Base-by-base conservation (phyloP, 352 stramenopile genomes). In the Phytophthora palmivora region DNA sequence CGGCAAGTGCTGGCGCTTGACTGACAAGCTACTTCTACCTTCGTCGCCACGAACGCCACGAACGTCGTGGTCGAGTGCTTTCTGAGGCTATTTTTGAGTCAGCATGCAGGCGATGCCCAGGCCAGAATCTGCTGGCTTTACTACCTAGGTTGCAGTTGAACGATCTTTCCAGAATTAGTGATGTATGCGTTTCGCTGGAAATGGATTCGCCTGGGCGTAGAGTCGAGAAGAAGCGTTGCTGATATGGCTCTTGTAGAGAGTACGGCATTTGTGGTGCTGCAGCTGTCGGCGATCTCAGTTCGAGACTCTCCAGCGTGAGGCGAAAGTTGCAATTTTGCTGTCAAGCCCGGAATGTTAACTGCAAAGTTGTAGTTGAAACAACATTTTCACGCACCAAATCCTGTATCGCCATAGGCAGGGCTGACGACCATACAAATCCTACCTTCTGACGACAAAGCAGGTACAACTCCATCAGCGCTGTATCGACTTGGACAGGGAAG, bases 331-430 rank as follows among this genome's bases (percentile, higher is more conserved):
- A 14, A 34, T 34, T 12, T 18, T 9, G 21, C 38, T 19, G 26
- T 36, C 24, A 16, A 30, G 16, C 19, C 4, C 24, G 14, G 7
- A 21, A 14, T 32, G 10, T 43, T 36, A 32, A 54, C 10, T 12
- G 12, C 32, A n/a, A n/a, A n/a, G n/a, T n/a, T n/a, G n/a, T n/a
- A n/a, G n/a, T 26, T 57, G 48, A 57, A 57, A 57, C 34, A 57
- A 38, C 10, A 57, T 43, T 16, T 24, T 41, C 11, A 12, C 8
- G 10, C 11, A 14, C 37, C 37, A 48, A 58, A 49, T 22, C 10
- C 14, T 3, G 14, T 9, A 60, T 60, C 52, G 52, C 14, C 16
- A 43, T 51, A 10, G 26, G 24, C 39, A 51, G 39, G 52, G 10
- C 1, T 60, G 39, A 52, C 28, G 30, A 60, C 8, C 28, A 36